phyloP scores from a whole-genome alignment of 2,329 filamentous ascomycete species.

The Sodiomyces alkalinus region DNA sequence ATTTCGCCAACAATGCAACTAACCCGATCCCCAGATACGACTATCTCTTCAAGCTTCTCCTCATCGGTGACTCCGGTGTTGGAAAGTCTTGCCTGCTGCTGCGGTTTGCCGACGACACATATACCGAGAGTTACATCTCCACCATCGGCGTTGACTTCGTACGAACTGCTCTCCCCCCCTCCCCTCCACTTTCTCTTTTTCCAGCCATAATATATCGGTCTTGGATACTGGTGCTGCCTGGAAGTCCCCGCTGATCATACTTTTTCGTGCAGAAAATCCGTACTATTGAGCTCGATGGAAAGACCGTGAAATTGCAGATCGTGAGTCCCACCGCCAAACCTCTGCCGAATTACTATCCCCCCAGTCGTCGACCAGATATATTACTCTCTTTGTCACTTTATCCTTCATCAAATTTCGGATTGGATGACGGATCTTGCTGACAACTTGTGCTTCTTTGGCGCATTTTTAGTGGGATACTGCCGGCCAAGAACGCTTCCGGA shows the following conservation, averaged over 20 bases:
- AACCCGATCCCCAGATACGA: constrained; percentile 64
- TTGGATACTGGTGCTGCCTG: neutral
- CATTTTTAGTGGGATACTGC: constrained; percentile 84
- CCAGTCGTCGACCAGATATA: too few relatives aligned
- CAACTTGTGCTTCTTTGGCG: too few relatives aligned
- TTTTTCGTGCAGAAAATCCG: constrained; percentile 82
- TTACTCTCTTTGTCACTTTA: too few relatives aligned
- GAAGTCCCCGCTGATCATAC: neutral
- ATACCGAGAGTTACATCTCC: constrained; percentile 99
- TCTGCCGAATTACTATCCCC: too few relatives aligned
- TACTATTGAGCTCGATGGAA: constrained; percentile 97
- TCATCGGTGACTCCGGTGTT: constrained; percentile 99
- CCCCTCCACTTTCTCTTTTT: too few relatives aligned
- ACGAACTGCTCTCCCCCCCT: constrained; percentile 21
- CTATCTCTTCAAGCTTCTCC: constrained; percentile 99
- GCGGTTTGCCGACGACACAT: constrained; percentile 97
- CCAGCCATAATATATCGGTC: too few relatives aligned
- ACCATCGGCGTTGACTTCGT: constrained; percentile 99
- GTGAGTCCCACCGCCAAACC: constrained; percentile 38
- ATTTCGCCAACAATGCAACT: too few relatives aligned
- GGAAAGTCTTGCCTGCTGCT: constrained; percentile 98
- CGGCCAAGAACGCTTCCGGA: constrained; percentile 98
- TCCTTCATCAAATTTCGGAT: too few relatives aligned
- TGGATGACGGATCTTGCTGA: too few relatives aligned
- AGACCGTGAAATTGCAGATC: constrained; percentile 99